These are phyloP conservation scores for Zymoseptoria brevis DNA, from an alignment of 2,329 filamentous ascomycete species.

Conservation along the genomic window DNA sequence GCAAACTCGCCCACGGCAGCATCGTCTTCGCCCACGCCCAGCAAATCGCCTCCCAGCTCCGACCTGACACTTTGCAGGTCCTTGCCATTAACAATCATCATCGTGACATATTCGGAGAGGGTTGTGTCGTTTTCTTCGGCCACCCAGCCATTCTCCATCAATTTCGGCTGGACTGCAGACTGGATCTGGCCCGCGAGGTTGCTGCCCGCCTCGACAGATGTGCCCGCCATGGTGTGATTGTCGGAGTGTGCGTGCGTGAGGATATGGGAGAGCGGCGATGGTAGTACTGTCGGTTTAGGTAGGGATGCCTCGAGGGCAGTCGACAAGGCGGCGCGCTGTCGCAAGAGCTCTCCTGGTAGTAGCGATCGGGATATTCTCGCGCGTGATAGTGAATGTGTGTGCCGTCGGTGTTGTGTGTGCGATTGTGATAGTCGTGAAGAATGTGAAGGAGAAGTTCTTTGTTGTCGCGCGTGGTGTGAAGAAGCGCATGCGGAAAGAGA, in stretches of 20 bases:
- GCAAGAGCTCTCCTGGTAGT: background rate
- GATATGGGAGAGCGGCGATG: background rate
- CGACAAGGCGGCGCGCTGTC: background rate
- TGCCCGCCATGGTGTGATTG: conserved; percentile 58
- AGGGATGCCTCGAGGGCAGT: background rate
- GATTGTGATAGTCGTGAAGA: background rate
- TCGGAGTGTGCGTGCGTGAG: background rate
- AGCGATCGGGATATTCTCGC: background rate
- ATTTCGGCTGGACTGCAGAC: conserved; percentile 76
- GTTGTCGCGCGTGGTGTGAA: conserved; percentile 2
- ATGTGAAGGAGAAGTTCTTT: background rate
- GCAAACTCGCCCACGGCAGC: conserved; percentile 75
- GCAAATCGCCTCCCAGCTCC: conserved; percentile 80
- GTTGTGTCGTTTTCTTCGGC: conserved; percentile 73
- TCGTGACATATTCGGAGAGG: conserved; percentile 89
- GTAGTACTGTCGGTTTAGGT: background rate
- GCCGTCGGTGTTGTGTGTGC: background rate
- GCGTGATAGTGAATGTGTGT: background rate
- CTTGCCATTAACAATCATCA: conserved; percentile 95
- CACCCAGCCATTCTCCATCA: conserved; percentile 88
- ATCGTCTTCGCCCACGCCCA: conserved; percentile 75
- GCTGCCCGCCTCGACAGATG: conserved; percentile 57
- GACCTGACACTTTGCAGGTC: conserved; percentile 80
- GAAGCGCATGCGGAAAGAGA: background rate
- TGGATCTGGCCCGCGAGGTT: conserved; percentile 79